Evolutionary conservation across 2,329 filamentous ascomycete genomes (phyloP).

Genomic region (Teratosphaeria zuluensis): DNA sequence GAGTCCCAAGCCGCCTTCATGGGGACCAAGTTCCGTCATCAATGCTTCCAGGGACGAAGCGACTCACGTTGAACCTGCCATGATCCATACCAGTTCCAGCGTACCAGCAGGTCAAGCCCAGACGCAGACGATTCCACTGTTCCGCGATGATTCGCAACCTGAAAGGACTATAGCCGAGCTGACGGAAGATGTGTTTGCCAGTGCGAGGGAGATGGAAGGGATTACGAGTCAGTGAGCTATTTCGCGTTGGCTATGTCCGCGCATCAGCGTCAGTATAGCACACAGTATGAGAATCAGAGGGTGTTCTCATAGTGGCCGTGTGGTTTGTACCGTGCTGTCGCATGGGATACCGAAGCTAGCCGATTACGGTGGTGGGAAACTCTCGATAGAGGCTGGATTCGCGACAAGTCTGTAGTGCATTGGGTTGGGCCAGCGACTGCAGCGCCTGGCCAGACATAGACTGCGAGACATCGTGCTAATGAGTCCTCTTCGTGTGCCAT

Average conservation of each 20-base stretch:
- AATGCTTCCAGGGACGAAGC: neutral
- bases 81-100: neutral
- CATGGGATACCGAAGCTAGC: neutral
- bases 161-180: conserved; percentile 1
- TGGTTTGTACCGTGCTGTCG: neutral
- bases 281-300: neutral
- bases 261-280: neutral
- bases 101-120: neutral
- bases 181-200: neutral
- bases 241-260: neutral
- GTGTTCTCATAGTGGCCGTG: too few species aligned
- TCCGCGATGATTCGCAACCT: conserved; percentile 1
- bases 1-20: neutral
- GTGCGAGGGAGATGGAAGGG: neutral
- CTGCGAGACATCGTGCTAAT: too few species aligned
- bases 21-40: neutral
- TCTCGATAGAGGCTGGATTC: neutral
- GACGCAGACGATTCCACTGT: neutral
- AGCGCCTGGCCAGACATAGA: too few species aligned
- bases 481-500: too few species aligned
- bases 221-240: neutral
- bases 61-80: neutral
- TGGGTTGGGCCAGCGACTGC: too few species aligned
- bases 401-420: neutral
- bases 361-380: neutral